phyloP scores from a whole-genome alignment of 2,329 filamentous ascomycete genomes.

The Aspergillus candidus region DNA sequence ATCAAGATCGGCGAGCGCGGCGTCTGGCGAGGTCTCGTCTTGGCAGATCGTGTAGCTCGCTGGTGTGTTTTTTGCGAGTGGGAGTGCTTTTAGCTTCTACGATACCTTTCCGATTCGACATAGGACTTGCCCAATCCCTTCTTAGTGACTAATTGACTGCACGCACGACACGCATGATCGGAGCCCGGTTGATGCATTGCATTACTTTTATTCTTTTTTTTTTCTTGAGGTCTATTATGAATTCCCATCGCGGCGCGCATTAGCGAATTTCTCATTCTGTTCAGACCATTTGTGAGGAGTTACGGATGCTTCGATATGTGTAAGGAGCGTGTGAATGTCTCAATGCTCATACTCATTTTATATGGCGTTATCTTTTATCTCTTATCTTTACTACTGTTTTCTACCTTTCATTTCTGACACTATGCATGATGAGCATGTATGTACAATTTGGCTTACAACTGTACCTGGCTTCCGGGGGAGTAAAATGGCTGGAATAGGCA shows the following conservation, averaged over 20 bases:
- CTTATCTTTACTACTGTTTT: too few species aligned
- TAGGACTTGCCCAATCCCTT: neutral
- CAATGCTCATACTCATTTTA: too few species aligned
- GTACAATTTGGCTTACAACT: too few species aligned
- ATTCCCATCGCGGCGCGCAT: too few species aligned
- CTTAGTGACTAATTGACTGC: neutral
- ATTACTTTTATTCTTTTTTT: neutral
- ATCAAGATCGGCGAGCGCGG: conserved; percentile 62
- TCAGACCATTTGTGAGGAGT: too few species aligned
- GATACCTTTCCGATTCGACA: neutral
- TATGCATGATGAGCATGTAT: too few species aligned
- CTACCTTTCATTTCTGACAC: neutral
- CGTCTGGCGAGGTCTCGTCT: conserved; percentile 56
- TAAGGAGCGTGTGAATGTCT: too few species aligned
- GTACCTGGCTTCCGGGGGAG: too few species aligned
- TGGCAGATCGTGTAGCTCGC: conserved; percentile 59
- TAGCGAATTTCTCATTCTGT: too few species aligned
- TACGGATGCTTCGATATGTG: too few species aligned
- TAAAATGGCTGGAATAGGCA: too few species aligned
- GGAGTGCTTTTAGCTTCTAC: conserved; percentile 48
- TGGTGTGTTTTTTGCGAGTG: conserved; percentile 67
- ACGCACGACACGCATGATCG: conserved; percentile 12
- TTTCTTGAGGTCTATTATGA: neutral
- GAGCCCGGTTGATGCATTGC: conserved; percentile 4
- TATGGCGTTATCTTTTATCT: too few species aligned